Evolutionary conservation across 345 rosid genomes (phyloP).

Genomic region (Kandelia obovata): DNA sequence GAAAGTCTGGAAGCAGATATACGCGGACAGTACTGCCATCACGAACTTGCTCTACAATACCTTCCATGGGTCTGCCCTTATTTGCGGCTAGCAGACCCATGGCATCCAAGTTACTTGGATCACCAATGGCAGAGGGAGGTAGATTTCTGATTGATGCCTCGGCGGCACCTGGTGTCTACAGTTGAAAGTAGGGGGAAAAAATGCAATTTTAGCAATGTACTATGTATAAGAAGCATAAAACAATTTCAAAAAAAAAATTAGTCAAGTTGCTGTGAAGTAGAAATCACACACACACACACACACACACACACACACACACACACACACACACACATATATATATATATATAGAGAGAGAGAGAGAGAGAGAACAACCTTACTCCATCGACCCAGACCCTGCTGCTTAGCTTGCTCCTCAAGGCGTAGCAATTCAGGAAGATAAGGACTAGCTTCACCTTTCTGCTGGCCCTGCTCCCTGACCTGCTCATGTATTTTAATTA

Average conservation of each 20-base stretch:
- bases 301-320: too few relatives aligned
- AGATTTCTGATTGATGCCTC: slow-evolving; percentile 78
- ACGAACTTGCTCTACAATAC: slow-evolving; percentile 92
- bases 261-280: not conserved
- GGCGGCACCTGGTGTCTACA: slow-evolving; percentile 72
- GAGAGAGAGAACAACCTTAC: slow-evolving; percentile 50
- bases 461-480: slow-evolving; percentile 81
- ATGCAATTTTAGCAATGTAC: not conserved
- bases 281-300: not conserved
- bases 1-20: slow-evolving; percentile 92
- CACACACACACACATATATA: too few relatives aligned
- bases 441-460: slow-evolving; percentile 90
- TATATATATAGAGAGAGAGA: too few relatives aligned
- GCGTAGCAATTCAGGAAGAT: slow-evolving; percentile 53
- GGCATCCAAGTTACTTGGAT: slow-evolving; percentile 76
- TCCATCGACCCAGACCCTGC: slow-evolving; percentile 83
- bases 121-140: slow-evolving; percentile 95
- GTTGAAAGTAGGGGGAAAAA: slow-evolving; percentile 5
- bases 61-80: slow-evolving; percentile 84
- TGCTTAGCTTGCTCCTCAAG: slow-evolving; percentile 79
- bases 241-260: not conserved
- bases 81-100: slow-evolving; percentile 71
- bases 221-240: not conserved
- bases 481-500: slow-evolving; percentile 34
- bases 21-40: slow-evolving; percentile 92